Conservation (phyloP, 2,329 filamentous ascomycete genomes). For the Cladosporium cucumerinum region DNA sequence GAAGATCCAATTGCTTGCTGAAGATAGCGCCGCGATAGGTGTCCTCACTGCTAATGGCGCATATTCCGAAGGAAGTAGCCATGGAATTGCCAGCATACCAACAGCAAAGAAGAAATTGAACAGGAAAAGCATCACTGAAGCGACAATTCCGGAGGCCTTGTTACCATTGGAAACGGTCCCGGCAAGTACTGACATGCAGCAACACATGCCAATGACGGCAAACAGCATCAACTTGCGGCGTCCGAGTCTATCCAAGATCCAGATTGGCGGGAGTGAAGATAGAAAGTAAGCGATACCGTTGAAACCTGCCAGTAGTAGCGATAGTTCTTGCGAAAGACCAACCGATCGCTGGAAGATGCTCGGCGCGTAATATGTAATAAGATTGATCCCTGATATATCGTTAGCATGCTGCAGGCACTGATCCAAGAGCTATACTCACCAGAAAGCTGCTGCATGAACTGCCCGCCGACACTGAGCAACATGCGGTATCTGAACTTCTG, state of each 20-base stretch:
- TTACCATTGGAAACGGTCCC: slow-evolving; percentile 42
- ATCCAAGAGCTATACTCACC: neutral
- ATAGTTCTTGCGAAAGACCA: slow-evolving; percentile 43
- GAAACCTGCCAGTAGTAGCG: slow-evolving; percentile 49
- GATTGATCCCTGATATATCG: slow-evolving; percentile 25
- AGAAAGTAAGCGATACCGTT: slow-evolving; percentile 38
- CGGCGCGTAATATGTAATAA: slow-evolving; percentile 41
- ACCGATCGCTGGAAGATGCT: slow-evolving; percentile 47
- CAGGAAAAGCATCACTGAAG: slow-evolving; percentile 40
- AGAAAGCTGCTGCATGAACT: slow-evolving; percentile 46
- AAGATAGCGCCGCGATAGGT: slow-evolving; percentile 90
- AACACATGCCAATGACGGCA: slow-evolving; percentile 29
- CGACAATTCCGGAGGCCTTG: slow-evolving; percentile 41
- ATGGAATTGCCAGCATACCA: slow-evolving; percentile 66
- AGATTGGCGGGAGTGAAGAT: slow-evolving; percentile 38
- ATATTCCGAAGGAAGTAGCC: slow-evolving; percentile 95
- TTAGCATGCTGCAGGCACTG: neutral
- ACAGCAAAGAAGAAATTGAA: slow-evolving; percentile 36
- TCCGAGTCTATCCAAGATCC: slow-evolving; percentile 42
- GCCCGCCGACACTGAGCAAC: slow-evolving; percentile 43
- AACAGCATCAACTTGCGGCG: slow-evolving; percentile 35
- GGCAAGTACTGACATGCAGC: slow-evolving; percentile 48
- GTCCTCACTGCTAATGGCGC: slow-evolving; percentile 89
- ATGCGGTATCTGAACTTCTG: slow-evolving; percentile 43
- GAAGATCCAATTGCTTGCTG: slow-evolving; percentile 49